Evolutionary conservation across 257 asterid genomes (phyloP).

Genomic region (Solanum tarapatanum): DNA sequence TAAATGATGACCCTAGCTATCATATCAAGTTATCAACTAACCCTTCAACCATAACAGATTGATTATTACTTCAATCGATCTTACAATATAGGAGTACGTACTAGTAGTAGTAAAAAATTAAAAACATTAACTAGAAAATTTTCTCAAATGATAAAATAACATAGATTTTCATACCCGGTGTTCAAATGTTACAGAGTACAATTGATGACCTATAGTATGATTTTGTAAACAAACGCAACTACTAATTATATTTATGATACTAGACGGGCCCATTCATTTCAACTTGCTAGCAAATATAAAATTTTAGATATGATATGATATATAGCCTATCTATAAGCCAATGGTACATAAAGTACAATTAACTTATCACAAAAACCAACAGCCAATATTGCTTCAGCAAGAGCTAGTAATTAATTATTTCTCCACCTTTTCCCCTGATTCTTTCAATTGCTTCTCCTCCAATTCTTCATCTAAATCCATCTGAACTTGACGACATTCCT

Average conservation of each 20-base stretch:
- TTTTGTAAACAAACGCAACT: not conserved
- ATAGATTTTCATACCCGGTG: too few relatives aligned
- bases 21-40: too few relatives aligned
- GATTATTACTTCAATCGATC: too few relatives aligned
- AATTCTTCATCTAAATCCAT: not conserved
- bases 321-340: not conserved
- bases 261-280: not conserved
- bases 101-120: too few relatives aligned
- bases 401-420: not conserved
- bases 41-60: too few relatives aligned
- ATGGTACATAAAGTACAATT: not conserved
- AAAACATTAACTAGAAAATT: too few relatives aligned
- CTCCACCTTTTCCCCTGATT: not conserved
- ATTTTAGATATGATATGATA: not conserved
- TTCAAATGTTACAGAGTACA: not conserved
- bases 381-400: not conserved
- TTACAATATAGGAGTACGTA: too few relatives aligned
- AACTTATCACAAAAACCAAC: not conserved
- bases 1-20: too few relatives aligned
- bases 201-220: not conserved
- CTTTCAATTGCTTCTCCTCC: not conserved
- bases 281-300: not conserved
- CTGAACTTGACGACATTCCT: not conserved
- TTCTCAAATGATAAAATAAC: too few relatives aligned
- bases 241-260: not conserved